Evolutionary conservation across 163 green algal species (phyloP).

Genomic region (Chloromonas sp.): DNA sequence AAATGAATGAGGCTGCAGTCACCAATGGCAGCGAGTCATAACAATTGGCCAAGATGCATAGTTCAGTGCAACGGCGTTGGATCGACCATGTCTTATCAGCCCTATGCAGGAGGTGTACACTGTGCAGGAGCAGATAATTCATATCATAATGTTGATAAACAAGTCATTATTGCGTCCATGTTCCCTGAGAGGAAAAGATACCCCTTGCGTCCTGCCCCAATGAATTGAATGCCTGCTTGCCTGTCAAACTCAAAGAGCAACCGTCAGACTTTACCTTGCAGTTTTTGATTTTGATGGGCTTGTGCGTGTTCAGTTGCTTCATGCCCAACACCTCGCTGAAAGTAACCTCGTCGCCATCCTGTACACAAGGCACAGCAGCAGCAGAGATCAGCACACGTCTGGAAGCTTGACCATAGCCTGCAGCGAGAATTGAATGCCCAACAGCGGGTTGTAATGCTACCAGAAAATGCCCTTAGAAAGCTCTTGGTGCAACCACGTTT

Average conservation of each 20-base stretch:
- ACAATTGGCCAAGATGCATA: too few species aligned
- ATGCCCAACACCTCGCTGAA: slow-evolving; percentile 93
- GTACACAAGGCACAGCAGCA: slow-evolving; percentile 3
- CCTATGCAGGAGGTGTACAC: too few species aligned
- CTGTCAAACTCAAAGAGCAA: background rate
- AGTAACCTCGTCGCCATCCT: slow-evolving; percentile 85
- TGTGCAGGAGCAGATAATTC: too few species aligned
- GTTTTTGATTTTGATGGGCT: slow-evolving; percentile 76
- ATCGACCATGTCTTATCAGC: too few species aligned
- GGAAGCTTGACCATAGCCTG: too few species aligned
- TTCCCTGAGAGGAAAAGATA: too few species aligned
- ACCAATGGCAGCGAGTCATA: too few species aligned
- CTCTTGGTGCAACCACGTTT: background rate
- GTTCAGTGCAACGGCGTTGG: too few species aligned
- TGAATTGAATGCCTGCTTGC: background rate
- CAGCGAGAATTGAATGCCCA: too few species aligned
- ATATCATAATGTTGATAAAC: too few species aligned
- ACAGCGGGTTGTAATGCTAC: background rate
- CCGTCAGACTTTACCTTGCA: slow-evolving; percentile 58
- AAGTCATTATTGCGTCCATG: too few species aligned
- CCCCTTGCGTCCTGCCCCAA: too few species aligned
- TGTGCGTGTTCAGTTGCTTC: slow-evolving; percentile 78
- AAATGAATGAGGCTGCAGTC: slow-evolving; percentile 76
- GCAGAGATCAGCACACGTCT: background rate
- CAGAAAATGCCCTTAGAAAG: background rate